A percentile compares a stretch with the other conserved stretches of the same genome.
Conservation (phyloP, 495 filamentous ascomycete species). For the Margaritispora aquatica region DNA sequence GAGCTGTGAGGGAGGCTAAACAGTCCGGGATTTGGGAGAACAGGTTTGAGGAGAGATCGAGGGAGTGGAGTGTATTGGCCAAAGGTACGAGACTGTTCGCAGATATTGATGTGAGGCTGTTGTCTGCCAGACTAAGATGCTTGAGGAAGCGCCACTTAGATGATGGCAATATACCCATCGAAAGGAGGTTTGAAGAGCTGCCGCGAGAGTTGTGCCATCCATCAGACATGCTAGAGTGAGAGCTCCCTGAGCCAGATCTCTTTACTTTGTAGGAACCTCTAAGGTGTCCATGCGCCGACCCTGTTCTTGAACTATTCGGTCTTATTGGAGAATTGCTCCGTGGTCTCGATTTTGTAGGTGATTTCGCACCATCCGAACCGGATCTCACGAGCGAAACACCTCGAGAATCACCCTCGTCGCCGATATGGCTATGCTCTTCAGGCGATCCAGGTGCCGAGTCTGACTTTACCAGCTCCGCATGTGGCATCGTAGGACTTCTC, state of each 20-base stretch:
- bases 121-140: constrained; percentile 88
- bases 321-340: constrained; percentile 78
- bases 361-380: constrained; percentile 21
- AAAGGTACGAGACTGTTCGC: constrained; percentile 70
- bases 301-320: constrained; percentile 63
- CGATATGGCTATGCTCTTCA: constrained; percentile 31
- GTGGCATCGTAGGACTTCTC: constrained; percentile 47
- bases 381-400: constrained; percentile 16
- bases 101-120: constrained; percentile 73
- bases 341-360: constrained; percentile 38
- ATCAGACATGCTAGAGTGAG: constrained; percentile 76
- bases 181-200: constrained; percentile 67
- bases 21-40: constrained; percentile 89
- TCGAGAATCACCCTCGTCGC: constrained; percentile 12
- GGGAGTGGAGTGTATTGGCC: constrained; percentile 76
- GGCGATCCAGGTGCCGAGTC: constrained; percentile 62
- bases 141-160: constrained; percentile 93
- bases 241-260: constrained; percentile 85
- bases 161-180: constrained; percentile 59
- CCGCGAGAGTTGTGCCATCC: constrained; percentile 56
- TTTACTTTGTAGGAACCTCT: constrained; percentile 63
- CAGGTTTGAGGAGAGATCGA: constrained; percentile 88
- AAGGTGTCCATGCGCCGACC: constrained; percentile 49
- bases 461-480: constrained; percentile 48
- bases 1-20: constrained; percentile 69